These are phyloP conservation scores for Cudoniella acicularis DNA, from an alignment of 495 filamentous ascomycete species.

Conservation along the genomic window DNA sequence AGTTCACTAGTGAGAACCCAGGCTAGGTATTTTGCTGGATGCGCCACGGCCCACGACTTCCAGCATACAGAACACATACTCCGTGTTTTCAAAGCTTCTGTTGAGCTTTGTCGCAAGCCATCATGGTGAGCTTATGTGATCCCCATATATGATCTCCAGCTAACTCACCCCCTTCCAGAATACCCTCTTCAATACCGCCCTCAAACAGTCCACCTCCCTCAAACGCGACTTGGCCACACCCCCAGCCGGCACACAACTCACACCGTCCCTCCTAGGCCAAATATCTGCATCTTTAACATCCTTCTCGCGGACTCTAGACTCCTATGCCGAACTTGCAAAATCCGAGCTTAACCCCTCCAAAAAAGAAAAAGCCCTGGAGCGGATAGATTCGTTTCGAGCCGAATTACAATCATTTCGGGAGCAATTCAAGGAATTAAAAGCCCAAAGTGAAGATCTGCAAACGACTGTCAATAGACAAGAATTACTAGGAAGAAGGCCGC, in stretches of 20 bases:
- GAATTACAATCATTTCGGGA: conserved; percentile 77
- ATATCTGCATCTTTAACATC: conserved; percentile 84
- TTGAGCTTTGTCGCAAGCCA: neutral
- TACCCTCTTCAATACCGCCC: conserved; percentile 90
- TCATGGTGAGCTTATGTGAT: conserved; percentile 1
- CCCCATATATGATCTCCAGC: neutral
- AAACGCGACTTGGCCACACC: conserved; percentile 69
- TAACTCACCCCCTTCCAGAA: conserved; percentile 48
- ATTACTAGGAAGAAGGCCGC: conserved; percentile 85
- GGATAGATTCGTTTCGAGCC: conserved; percentile 77
- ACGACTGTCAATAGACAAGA: conserved; percentile 74
- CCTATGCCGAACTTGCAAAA: conserved; percentile 81
- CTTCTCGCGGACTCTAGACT: conserved; percentile 86
- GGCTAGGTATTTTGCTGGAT: neutral
- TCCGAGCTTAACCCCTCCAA: conserved; percentile 83
- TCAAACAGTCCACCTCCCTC: conserved; percentile 87
- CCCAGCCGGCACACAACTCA: conserved; percentile 51
- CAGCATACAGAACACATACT: neutral
- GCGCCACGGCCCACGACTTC: neutral
- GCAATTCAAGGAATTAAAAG: conserved; percentile 72
- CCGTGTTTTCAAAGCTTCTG: neutral
- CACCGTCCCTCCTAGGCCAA: conserved; percentile 62
- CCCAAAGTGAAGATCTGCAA: conserved; percentile 68
- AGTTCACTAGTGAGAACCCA: too few relatives aligned
- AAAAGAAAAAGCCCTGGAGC: conserved; percentile 83